Evolutionary conservation across 163 green algal species (phyloP).

Genomic region (Chloromonas sp.): DNA sequence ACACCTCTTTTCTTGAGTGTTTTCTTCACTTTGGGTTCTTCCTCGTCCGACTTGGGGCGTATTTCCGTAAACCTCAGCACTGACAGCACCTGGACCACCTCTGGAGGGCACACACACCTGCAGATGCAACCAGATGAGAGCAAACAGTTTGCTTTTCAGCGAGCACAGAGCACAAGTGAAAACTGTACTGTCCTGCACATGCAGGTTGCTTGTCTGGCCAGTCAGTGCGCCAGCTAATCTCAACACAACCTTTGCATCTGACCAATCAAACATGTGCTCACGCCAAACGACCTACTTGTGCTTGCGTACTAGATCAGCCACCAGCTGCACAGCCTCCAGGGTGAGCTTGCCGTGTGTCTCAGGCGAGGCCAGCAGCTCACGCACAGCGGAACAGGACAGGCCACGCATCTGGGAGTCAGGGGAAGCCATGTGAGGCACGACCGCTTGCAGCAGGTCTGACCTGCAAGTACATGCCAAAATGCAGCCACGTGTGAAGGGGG

Average conservation of each 20-base stretch:
- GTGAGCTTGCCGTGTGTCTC: conserved; percentile 14
- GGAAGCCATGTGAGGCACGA: conserved; percentile 57
- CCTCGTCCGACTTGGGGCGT: too few species aligned
- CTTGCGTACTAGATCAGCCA: conserved; percentile 76
- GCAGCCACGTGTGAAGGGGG: too few species aligned
- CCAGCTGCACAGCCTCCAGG: conserved; percentile 66
- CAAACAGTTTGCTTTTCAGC: too few species aligned
- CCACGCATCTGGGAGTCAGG: conserved; percentile 28
- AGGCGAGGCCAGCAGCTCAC: conserved; percentile 28
- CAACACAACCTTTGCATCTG: too few species aligned
- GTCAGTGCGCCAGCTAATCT: too few species aligned
- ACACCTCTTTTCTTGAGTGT: too few species aligned
- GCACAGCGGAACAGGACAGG: conserved; percentile 24
- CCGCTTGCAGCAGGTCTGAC: conserved; percentile 66
- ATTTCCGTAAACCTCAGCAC: conserved; percentile 61
- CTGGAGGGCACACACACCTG: conserved; percentile 52
- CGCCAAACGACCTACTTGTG: conserved; percentile 20
- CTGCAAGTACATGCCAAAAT: conserved; percentile 1
- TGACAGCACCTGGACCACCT: conserved; percentile 53
- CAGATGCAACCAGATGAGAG: background rate
- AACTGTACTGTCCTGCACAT: too few species aligned
- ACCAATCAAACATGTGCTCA: too few species aligned
- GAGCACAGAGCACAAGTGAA: too few species aligned
- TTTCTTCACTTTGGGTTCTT: too few species aligned
- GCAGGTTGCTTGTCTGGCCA: too few species aligned